Conservation (phyloP, 2,329 filamentous ascomycete genomes). For the Neonectria hederae region DNA sequence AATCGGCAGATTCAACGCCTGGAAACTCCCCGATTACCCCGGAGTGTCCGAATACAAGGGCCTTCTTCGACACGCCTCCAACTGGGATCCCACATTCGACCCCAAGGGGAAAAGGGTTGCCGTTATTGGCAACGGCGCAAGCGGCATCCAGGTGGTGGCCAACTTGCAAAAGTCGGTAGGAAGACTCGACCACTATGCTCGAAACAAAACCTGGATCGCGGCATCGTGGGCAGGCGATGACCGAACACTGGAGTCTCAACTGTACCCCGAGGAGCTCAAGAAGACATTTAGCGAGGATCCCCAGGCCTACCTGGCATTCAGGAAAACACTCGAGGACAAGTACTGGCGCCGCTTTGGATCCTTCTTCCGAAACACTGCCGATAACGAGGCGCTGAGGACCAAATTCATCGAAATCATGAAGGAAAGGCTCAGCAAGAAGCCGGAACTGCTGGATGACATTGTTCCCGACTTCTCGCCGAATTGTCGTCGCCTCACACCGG, state of each 20-base stretch:
- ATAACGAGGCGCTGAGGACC: slow-evolving; percentile 58
- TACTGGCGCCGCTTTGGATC: slow-evolving; percentile 69
- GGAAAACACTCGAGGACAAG: slow-evolving; percentile 65
- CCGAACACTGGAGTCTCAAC: slow-evolving; percentile 65
- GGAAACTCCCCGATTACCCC: slow-evolving; percentile 69
- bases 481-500: slow-evolving; percentile 72
- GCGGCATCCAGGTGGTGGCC: slow-evolving; percentile 65
- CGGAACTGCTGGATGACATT: slow-evolving; percentile 64
- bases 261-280: slow-evolving; percentile 64
- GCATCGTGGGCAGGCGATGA: slow-evolving; percentile 66
- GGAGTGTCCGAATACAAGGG: slow-evolving; percentile 66
- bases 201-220: slow-evolving; percentile 74
- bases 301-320: slow-evolving; percentile 66
- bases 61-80: slow-evolving; percentile 66
- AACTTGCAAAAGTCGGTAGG: slow-evolving; percentile 60
- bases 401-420: slow-evolving; percentile 61
- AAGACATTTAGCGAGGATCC: slow-evolving; percentile 66
- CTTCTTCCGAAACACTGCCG: slow-evolving; percentile 63
- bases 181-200: slow-evolving; percentile 70
- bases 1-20: slow-evolving; percentile 72
- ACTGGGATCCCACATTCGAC: slow-evolving; percentile 66
- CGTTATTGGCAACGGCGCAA: slow-evolving; percentile 71
- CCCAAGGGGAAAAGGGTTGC: slow-evolving; percentile 60
- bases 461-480: slow-evolving; percentile 71
- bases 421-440: slow-evolving; percentile 61